Percentiles rank a stretch among this genome's conserved stretches.
These are phyloP conservation scores for Alternaria triticimaculans DNA, from an alignment of 2,329 filamentous ascomycete species.

Conservation along the genomic window DNA sequence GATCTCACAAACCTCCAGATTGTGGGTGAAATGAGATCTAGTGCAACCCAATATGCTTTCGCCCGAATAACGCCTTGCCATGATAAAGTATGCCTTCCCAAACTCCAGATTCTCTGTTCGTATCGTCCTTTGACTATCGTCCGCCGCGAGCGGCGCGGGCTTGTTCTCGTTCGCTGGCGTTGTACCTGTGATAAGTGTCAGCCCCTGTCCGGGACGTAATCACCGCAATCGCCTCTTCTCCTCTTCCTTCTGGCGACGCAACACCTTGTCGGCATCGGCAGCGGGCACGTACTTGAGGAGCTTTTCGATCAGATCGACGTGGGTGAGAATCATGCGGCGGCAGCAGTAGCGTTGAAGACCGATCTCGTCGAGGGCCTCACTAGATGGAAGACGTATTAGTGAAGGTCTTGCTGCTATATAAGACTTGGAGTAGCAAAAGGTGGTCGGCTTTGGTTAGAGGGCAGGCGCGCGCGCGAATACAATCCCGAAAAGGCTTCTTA, in stretches of 20 bases:
- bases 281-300: slow-evolving; percentile 65
- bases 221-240: background rate
- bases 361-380: slow-evolving; percentile 94
- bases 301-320: slow-evolving; percentile 98
- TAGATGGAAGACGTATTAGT: slow-evolving; percentile 49
- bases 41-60: slow-evolving; percentile 3
- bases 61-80: slow-evolving; percentile 24
- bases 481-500: slow-evolving; percentile 21
- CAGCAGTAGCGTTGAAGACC: slow-evolving; percentile 97
- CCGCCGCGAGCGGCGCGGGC: slow-evolving; percentile 36
- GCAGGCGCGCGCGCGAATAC: background rate
- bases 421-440: background rate
- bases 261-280: slow-evolving; percentile 13
- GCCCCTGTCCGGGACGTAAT: slow-evolving; percentile 23
- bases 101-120: slow-evolving; percentile 15
- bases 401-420: background rate
- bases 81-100: slow-evolving; percentile 25
- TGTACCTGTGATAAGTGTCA: slow-evolving; percentile 40
- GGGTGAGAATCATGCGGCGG: slow-evolving; percentile 98
- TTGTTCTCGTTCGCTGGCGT: slow-evolving; percentile 46
- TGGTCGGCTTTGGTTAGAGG: background rate
- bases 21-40: background rate
- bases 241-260: background rate
- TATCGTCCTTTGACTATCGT: slow-evolving; percentile 17
- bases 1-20: background rate